phyloP scores from a whole-genome alignment of 2,329 filamentous ascomycete species.

The Phialocephala subalpina region DNA sequence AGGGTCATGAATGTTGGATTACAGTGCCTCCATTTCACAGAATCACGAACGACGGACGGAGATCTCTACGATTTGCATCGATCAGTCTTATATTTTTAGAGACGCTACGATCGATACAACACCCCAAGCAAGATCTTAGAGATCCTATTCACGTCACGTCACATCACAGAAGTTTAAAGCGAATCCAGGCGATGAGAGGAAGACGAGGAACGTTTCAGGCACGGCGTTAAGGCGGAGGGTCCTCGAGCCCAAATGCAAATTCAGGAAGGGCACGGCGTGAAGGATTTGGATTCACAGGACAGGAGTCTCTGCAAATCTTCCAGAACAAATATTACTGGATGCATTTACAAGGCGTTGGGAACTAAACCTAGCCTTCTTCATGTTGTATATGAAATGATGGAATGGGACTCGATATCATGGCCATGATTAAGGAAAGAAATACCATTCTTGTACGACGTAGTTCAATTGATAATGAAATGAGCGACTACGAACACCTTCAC shows the following conservation, averaged over 20 bases:
- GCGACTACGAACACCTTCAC: not conserved
- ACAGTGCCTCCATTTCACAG: conserved; percentile 10
- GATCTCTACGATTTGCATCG: conserved; percentile 11
- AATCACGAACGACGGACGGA: conserved; percentile 6
- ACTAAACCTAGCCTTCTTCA: conserved; percentile 1
- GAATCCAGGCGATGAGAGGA: not conserved
- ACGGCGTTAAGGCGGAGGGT: not conserved
- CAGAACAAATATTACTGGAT: not conserved
- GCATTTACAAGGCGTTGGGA: conserved; percentile 6
- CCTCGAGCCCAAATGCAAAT: not conserved
- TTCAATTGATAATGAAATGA: conserved; percentile 8
- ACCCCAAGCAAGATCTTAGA: conserved; percentile 1
- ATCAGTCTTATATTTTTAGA: conserved; percentile 3
- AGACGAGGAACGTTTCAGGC: not conserved
- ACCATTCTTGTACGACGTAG: conserved; percentile 10
- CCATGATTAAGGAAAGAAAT: not conserved
- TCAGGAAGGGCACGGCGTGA: conserved; percentile 1
- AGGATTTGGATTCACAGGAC: not conserved
- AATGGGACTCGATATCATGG: not conserved
- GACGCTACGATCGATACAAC: not conserved
- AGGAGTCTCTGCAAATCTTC: not conserved
- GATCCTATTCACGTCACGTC: not conserved
- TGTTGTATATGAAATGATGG: conserved; percentile 13
- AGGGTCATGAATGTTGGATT: conserved; percentile 28
- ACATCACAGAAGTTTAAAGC: too few species aligned